A percentile compares a stretch with the other conserved stretches of the same genome.
These are phyloP conservation scores for Candida qinlingensis DNA, from an alignment of 805 yeast species.

Conservation along the genomic window DNA sequence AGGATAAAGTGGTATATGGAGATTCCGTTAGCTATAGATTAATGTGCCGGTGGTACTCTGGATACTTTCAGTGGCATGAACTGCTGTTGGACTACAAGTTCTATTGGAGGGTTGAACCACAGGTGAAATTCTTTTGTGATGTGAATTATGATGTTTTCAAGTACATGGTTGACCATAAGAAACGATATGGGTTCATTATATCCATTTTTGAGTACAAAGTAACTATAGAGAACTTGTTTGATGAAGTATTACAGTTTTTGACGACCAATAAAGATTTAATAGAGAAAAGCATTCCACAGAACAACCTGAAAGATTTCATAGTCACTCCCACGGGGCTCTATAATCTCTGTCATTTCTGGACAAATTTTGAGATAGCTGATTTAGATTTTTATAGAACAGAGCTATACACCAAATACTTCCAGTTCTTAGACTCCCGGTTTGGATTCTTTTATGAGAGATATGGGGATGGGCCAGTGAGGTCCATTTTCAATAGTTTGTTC, in stretches of 20 bases:
- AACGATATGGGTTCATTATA: conserved; percentile 70
- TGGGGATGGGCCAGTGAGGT: conserved; percentile 91
- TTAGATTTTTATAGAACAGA: conserved; percentile 70
- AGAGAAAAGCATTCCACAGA: conserved; percentile 36
- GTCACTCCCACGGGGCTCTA: conserved; percentile 66
- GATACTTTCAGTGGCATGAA: conserved; percentile 74
- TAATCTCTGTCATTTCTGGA: conserved; percentile 90
- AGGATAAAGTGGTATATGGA: conserved; percentile 58
- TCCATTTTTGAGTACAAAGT: conserved; percentile 66
- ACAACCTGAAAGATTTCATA: conserved; percentile 65
- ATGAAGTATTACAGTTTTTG: conserved; percentile 24
- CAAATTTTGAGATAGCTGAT: conserved; percentile 81
- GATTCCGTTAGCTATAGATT: conserved; percentile 73
- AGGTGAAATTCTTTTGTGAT: conserved; percentile 67
- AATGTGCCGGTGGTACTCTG: conserved; percentile 87
- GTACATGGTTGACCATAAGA: conserved; percentile 53
- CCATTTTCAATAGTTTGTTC: conserved; percentile 74
- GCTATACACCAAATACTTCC: conserved; percentile 65
- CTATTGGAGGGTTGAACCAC: conserved; percentile 95
- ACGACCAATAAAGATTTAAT: conserved; percentile 6
- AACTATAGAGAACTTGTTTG: conserved; percentile 40
- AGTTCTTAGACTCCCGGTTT: conserved; percentile 64
- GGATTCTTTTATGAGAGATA: conserved; percentile 89
- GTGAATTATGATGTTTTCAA: conserved; percentile 52
- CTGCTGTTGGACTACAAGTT: conserved; percentile 65